A percentile compares a stretch with the other conserved stretches of the same genome.
Evolutionary conservation across 176 grass and related monocot species (phyloP).

Genomic region (Pontederia crassipes): DNA sequence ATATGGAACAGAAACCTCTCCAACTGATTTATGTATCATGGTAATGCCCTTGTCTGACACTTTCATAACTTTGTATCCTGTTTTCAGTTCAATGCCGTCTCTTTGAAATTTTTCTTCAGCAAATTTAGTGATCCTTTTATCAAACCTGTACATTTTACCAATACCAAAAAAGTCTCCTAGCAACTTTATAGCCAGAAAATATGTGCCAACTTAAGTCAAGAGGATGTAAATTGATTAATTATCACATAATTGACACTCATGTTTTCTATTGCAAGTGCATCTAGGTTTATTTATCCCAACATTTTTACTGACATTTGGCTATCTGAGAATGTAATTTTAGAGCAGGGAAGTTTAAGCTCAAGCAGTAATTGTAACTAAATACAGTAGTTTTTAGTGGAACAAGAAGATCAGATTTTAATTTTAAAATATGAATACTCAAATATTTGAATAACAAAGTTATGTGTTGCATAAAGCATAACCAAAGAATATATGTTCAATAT

Average conservation of each 20-base stretch:
- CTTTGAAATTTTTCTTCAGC: conserved; percentile 87
- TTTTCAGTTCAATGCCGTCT: conserved; percentile 93
- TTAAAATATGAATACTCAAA: too few species aligned
- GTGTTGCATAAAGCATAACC: not conserved
- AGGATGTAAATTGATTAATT: not conserved
- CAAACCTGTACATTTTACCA: conserved; percentile 43
- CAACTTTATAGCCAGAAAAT: not conserved
- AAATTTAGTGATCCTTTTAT: conserved; percentile 89
- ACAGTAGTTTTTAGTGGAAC: too few species aligned
- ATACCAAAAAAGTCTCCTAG: not conserved
- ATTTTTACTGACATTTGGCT: too few species aligned
- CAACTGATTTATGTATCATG: conserved; percentile 51
- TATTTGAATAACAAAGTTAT: too few species aligned
- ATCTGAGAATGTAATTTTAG: too few species aligned
- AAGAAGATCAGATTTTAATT: too few species aligned
- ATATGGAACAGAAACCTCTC: conserved; percentile 62
- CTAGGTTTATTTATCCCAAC: too few species aligned
- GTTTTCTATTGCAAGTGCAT: too few species aligned
- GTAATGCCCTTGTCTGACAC: conserved; percentile 68
- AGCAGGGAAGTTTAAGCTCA: too few species aligned
- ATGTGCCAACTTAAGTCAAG: not conserved
- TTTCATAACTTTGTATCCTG: conserved; percentile 83
- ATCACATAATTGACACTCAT: not conserved
- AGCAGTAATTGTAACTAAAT: too few species aligned
- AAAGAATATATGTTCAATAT: not conserved